Percentiles rank a stretch among this genome's conserved stretches.
Evolutionary conservation across 441 rosid species (phyloP).

Genomic region (Adansonia madagascariensis): DNA sequence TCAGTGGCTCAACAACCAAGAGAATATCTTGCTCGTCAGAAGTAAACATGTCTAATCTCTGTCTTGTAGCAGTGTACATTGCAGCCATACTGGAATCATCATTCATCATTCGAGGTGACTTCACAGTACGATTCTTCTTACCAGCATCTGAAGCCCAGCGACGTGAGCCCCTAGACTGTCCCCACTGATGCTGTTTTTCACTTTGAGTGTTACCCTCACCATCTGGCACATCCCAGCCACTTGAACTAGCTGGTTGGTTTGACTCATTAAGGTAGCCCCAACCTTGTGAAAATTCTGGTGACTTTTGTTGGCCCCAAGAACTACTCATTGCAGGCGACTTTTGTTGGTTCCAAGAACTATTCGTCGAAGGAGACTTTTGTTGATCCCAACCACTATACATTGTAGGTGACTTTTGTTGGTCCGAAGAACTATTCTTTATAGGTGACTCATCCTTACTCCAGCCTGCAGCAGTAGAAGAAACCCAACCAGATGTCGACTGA

Average conservation of each 20-base stretch:
- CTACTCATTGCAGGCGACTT: constrained; percentile 13
- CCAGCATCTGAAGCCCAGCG: constrained; percentile 54
- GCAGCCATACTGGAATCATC: constrained; percentile 36
- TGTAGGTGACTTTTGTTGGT: background rate
- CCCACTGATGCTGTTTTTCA: constrained; percentile 47
- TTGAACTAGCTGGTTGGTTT: constrained; percentile 4
- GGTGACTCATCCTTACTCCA: constrained; percentile 16
- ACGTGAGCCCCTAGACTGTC: constrained; percentile 43
- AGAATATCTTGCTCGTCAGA: constrained; percentile 83
- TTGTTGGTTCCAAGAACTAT: constrained; percentile 17
- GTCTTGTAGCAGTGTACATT: constrained; percentile 63
- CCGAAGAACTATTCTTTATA: constrained; percentile 11
- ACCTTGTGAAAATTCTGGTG: constrained; percentile 14
- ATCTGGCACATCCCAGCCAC: constrained; percentile 36
- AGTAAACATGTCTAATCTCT: constrained; percentile 76
- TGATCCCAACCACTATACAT: background rate
- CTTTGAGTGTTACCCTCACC: constrained; percentile 36
- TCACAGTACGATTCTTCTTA: constrained; percentile 55
- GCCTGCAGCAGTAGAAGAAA: constrained; percentile 20
- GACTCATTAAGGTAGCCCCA: constrained; percentile 21
- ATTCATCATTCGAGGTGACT: constrained; percentile 41
- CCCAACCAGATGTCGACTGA: constrained; percentile 6
- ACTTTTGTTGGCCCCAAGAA: constrained; percentile 24
- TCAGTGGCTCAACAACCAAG: constrained; percentile 63
- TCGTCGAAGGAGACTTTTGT: background rate